A percentile compares a stretch with the other conserved stretches of the same genome.
phyloP scores from a whole-genome alignment of 129 eudicot species.

The Pulicaria dysenterica region DNA sequence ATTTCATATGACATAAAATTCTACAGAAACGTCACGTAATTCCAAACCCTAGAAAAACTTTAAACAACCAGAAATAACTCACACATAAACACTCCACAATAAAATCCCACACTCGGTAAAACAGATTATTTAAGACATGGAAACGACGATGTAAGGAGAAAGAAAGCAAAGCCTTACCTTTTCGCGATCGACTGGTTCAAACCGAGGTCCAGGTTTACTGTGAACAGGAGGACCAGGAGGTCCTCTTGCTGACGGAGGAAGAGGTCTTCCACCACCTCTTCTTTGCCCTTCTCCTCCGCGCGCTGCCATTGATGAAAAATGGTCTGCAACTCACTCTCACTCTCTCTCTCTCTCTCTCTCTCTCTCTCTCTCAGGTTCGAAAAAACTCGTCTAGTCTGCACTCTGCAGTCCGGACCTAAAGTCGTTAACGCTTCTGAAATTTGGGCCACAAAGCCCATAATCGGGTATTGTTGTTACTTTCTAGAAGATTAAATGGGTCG shows the following conservation, averaged over 20 bases:
- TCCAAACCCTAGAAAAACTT: slow-evolving; percentile 34
- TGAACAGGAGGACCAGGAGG: slow-evolving; percentile 62
- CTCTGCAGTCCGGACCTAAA: no score
- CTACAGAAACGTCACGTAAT: background rate
- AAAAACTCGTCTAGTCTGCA: no score
- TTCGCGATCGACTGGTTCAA: slow-evolving; percentile 82
- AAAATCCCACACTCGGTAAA: background rate
- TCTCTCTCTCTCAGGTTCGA: background rate
- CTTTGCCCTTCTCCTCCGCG: slow-evolving; percentile 57
- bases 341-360: background rate
- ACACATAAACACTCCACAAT: background rate
- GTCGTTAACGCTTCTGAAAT: no score
- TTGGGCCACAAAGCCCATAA: no score
- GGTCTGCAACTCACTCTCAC: slow-evolving; percentile 10
- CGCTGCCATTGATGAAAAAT: slow-evolving; percentile 43
- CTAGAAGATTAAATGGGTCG: no score
- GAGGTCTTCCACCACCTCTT: slow-evolving; percentile 59
- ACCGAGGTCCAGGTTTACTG: slow-evolving; percentile 49
- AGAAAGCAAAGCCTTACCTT: slow-evolving; percentile 50
- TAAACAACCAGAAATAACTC: background rate
- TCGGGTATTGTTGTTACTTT: no score
- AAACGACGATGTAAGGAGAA: background rate
- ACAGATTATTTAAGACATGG: background rate
- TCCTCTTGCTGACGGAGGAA: slow-evolving; percentile 54
- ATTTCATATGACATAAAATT: background rate